Conservation (phyloP, 768 basidiomycete species). For the Daedalea quercina region DNA sequence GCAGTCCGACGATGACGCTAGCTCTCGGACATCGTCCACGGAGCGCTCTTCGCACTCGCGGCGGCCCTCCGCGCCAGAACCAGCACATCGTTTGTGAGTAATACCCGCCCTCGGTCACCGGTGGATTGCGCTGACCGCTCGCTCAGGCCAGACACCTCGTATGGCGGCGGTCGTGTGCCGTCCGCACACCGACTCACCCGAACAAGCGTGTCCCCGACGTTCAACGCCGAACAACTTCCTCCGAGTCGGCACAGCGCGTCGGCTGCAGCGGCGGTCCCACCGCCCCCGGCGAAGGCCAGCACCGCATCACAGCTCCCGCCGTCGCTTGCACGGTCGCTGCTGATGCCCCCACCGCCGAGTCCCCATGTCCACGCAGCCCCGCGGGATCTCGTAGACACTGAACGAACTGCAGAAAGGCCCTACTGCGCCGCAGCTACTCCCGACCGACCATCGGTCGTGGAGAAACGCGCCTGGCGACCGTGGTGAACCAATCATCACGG, state of each 20-base stretch:
- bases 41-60: slow-evolving; percentile 7
- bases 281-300: neutral
- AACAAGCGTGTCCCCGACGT: neutral
- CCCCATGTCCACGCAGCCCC: neutral
- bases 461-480: slow-evolving; percentile 3
- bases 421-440: neutral
- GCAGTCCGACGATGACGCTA: slow-evolving; percentile 39
- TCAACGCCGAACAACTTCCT: neutral
- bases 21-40: neutral
- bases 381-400: neutral
- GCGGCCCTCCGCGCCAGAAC: slow-evolving; percentile 7
- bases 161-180: neutral
- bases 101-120: neutral
- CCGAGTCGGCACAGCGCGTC: neutral
- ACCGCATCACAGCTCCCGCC: neutral
- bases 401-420: neutral
- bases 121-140: neutral
- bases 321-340: neutral
- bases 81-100: slow-evolving; percentile 4
- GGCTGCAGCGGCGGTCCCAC: neutral
- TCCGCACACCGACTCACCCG: neutral
- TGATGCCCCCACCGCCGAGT: slow-evolving; percentile 1
- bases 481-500: neutral
- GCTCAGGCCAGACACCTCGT: neutral
- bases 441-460: neutral